phyloP scores from a whole-genome alignment of 2,329 filamentous ascomycete species.

The Elsinoe perseae region DNA sequence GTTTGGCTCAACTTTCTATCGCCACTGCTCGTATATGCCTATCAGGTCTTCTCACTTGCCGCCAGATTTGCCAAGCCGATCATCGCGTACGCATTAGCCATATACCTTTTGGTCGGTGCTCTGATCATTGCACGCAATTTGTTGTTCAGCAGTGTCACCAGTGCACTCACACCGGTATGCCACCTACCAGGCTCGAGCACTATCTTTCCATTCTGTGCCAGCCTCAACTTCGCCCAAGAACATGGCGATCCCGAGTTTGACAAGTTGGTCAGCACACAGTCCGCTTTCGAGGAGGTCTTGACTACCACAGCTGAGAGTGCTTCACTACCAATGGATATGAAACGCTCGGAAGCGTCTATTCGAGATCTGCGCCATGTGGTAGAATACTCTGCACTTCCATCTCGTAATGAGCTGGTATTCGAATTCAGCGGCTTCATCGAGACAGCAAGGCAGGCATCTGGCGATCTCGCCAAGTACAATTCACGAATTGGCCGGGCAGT shows the following conservation, averaged over 20 bases:
- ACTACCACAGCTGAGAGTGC: constrained; percentile 58
- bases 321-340: constrained; percentile 69
- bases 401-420: constrained; percentile 61
- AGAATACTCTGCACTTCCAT: constrained; percentile 59
- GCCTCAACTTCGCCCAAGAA: constrained; percentile 19
- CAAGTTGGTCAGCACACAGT: constrained; percentile 64
- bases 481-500: constrained; percentile 65
- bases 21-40: constrained; percentile 41
- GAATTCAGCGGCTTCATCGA: constrained; percentile 73
- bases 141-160: constrained; percentile 52
- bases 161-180: constrained; percentile 61
- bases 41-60: constrained; percentile 52
- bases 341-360: constrained; percentile 64
- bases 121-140: constrained; percentile 55
- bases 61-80: constrained; percentile 58
- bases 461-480: constrained; percentile 67
- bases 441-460: constrained; percentile 55
- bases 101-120: constrained; percentile 54
- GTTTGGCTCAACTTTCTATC: constrained; percentile 29
- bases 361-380: constrained; percentile 68
- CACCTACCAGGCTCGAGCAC: constrained; percentile 57
- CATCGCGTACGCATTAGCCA: constrained; percentile 52
- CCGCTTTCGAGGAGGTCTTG: constrained; percentile 68
- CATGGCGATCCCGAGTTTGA: constrained; percentile 56
- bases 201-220: constrained; percentile 53